Percentiles rank a stretch among this genome's conserved stretches.
Conservation (phyloP, 352 stramenopile genomes). For the Pythium oligandrum region DNA sequence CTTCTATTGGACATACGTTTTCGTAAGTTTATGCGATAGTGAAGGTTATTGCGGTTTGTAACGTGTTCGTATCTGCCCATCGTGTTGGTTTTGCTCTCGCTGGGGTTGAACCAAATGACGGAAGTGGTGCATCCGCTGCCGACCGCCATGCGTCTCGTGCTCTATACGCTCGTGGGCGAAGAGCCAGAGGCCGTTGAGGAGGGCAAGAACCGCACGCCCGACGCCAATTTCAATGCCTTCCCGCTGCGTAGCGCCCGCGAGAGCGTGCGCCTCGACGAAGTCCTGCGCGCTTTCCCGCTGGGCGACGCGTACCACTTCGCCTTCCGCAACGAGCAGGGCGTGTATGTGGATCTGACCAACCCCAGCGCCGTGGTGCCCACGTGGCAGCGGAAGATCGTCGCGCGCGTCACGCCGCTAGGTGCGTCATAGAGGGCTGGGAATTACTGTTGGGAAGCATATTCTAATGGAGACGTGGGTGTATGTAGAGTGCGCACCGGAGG, state of each 20-base stretch:
- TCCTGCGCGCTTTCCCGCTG: constrained; percentile 70
- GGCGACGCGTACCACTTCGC: constrained; percentile 66
- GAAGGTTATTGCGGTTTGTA: too few species aligned
- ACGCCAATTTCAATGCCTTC: constrained; percentile 79
- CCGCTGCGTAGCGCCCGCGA: constrained; percentile 20
- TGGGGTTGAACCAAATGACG: background rate
- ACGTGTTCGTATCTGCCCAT: too few species aligned
- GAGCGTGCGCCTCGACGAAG: constrained; percentile 39
- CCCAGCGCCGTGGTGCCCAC: constrained; percentile 56
- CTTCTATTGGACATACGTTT: too few species aligned
- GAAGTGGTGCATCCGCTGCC: constrained; percentile 22
- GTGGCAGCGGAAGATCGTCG: constrained; percentile 65
- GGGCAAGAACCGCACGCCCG: constrained; percentile 30
- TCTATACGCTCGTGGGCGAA: constrained; percentile 70
- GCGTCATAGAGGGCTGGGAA: background rate
- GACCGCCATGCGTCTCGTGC: constrained; percentile 27
- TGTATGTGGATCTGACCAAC: constrained; percentile 71
- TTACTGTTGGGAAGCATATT: too few species aligned
- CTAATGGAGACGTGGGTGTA: background rate
- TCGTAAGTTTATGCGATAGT: too few species aligned
- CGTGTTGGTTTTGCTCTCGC: too few species aligned
- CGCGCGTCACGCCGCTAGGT: constrained; percentile 55
- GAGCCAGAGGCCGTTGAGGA: constrained; percentile 46
- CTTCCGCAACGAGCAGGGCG: constrained; percentile 65
- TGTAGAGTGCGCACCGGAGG: constrained; percentile 32